Evolutionary conservation across 1,284 basidiomycete species (phyloP), one percentile per base, ranked within the genome.

Genomic region (Tilletia indica): DNA sequence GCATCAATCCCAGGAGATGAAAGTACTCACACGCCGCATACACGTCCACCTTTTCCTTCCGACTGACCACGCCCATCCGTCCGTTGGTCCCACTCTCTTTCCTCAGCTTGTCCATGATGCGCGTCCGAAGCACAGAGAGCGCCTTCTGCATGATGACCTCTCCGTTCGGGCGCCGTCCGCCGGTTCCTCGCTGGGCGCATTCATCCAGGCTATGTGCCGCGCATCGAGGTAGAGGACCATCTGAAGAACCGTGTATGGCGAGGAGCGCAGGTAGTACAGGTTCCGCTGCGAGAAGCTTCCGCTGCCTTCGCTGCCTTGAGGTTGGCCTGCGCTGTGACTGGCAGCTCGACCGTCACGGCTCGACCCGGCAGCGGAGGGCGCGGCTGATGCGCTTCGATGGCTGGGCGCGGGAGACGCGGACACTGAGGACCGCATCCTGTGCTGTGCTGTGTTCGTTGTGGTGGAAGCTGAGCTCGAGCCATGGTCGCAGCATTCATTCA

Each of bases 221-320:
- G 82, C 77, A 72, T 86, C 85, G 56, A 86, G 77, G 73, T 85
- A 85, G 54, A 86, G 76, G 71, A 85, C 76, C 73, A 83, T 80
- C 58, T 83, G 84, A 0, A 86, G 75, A 9, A 86, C 85, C 8
- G 81, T 74, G 31, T 77, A 76, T 4, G 84, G 79, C 2, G 81
- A 83, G 39, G 85, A 81, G 36, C 85, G 84, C 6, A 86, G 78
- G 77, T 85, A 86, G 68, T 77, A 82, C 38, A 82, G 74, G 68
- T 85, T 82, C n/a, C 83, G 81, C 21, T 80, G 78, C 4, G 78
- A 71, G 73, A 81, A 85, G 58, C 34, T 36, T 51, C 66, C 45
- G 12, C 49, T 36, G 48, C 19, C 14, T 11, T 16, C 5, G 38
- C n/a, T 25, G 51, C 6, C 19, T 54, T 54, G 51, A 54, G 51